These are phyloP conservation scores for Populus deltoides DNA, from an alignment of 345 rosid species.

Conservation along the genomic window DNA sequence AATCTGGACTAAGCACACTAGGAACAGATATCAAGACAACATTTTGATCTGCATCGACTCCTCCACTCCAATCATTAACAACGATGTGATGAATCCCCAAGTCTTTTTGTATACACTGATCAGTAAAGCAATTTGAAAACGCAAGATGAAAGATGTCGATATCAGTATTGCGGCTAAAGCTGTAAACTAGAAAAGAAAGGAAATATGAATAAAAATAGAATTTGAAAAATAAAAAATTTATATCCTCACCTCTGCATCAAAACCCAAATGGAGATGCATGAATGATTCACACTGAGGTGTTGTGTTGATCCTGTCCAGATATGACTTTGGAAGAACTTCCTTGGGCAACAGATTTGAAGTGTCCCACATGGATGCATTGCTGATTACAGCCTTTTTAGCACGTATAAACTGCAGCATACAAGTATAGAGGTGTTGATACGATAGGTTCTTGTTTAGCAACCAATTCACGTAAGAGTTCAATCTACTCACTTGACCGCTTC, in stretches of 20 bases:
- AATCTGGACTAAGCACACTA: conserved; percentile 66
- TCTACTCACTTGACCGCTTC: conserved; percentile 74
- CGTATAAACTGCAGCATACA: conserved; percentile 56
- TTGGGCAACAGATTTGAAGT: conserved; percentile 63
- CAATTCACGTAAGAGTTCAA: neutral
- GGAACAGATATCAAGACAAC: conserved; percentile 87
- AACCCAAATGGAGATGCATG: conserved; percentile 98
- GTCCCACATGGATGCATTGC: conserved; percentile 97
- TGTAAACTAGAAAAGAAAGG: neutral
- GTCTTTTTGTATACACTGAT: conserved; percentile 62
- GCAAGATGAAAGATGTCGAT: neutral
- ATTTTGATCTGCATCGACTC: conserved; percentile 91
- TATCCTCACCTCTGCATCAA: conserved; percentile 62
- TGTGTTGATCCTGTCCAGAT: conserved; percentile 40
- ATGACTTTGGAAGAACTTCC: conserved; percentile 63
- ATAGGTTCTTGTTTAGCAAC: neutral
- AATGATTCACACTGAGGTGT: conserved; percentile 90
- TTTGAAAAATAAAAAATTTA: too few species aligned
- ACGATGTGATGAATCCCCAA: conserved; percentile 91
- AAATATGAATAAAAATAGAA: neutral
- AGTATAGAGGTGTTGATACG: neutral
- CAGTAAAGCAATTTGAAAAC: neutral
- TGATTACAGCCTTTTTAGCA: conserved; percentile 83
- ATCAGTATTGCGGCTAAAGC: neutral
- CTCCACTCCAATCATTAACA: conserved; percentile 84